phyloP scores from a whole-genome alignment of 345 rosid genomes.

The Eucalyptus polybractea region DNA sequence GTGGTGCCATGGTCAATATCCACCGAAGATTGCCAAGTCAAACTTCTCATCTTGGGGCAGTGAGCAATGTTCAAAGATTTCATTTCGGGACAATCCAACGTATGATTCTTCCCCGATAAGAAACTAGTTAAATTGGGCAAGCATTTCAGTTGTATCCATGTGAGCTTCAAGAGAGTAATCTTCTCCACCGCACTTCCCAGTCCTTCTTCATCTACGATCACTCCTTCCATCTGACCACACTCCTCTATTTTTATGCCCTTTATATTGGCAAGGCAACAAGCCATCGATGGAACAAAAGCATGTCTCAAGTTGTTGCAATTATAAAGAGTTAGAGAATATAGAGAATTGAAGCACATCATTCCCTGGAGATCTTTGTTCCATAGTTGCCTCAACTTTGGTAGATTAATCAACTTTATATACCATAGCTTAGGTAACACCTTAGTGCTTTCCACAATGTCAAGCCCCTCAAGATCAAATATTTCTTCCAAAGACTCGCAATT shows the following conservation, averaged over 20 bases:
- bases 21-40: accelerated
- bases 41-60: background rate
- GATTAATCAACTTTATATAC: accelerated
- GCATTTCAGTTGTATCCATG: accelerated
- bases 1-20: background rate
- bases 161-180: accelerated
- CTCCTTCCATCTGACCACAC: too few species aligned
- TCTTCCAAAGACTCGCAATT: too few species aligned
- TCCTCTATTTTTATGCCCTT: accelerated
- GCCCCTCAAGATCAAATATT: background rate
- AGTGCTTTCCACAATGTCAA: accelerated
- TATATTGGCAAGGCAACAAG: background rate
- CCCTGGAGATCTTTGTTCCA: background rate
- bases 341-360: background rate
- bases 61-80: accelerated
- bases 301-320: background rate
- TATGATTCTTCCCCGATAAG: background rate
- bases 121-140: background rate
- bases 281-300: background rate
- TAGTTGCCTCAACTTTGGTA: background rate
- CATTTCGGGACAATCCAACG: accelerated
- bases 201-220: too few species aligned
- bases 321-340: background rate
- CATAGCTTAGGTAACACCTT: accelerated
- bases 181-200: accelerated